Base-by-base conservation (phyloP, 1,139 yeast species). In the Meyerozyma guilliermondii region DNA sequence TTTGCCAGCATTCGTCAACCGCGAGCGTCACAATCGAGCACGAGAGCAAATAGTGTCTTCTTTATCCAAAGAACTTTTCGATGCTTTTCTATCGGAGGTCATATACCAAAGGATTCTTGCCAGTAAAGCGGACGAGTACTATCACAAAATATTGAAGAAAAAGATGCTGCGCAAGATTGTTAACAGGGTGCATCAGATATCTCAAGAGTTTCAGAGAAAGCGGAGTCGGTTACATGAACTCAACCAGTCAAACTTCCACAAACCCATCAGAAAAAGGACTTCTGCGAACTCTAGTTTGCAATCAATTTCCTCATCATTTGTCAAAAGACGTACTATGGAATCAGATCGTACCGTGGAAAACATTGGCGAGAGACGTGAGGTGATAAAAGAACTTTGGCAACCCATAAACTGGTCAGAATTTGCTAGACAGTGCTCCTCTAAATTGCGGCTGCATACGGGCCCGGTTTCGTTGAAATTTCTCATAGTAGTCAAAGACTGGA, bases 1-100 rank as follows among this genome's bases (percentile, higher is more conserved):
- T n/a, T 43, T 68, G 11, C 58, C 66, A 7, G 54, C 57, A 27
- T 41, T 66, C 3, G 45, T 65, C 2, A 52, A 54, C 2, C 47
- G 50, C 13, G 58, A 61, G 24, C 49, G 54, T 10, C 45, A 52
- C 4, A 50, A 49, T 18, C 49, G 50, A 26, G 65, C 63, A 44
- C 65, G 73, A 37, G 46, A 49, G 2, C 42, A 50, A 4, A 48
- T 73, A 0, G 58, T 81, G 2, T 56, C 66, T 0, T 48, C 63
- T 0, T 60, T 81, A 13, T 54, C 81, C 1, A 55, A 58, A 2
- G 83, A 80, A 35, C 58, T 85, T 1, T 83, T 69, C 47, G 56
- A 62, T 10, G 86, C 88, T 1, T 82, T 86, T 52, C 51, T 86
- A 39, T 69, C 75, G 33, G 91, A 85, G 50, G 62, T 74, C 31